These are phyloP conservation scores for Myxozyma udenii DNA, from an alignment of 805 yeast genomes.

Conservation along the genomic window DNA sequence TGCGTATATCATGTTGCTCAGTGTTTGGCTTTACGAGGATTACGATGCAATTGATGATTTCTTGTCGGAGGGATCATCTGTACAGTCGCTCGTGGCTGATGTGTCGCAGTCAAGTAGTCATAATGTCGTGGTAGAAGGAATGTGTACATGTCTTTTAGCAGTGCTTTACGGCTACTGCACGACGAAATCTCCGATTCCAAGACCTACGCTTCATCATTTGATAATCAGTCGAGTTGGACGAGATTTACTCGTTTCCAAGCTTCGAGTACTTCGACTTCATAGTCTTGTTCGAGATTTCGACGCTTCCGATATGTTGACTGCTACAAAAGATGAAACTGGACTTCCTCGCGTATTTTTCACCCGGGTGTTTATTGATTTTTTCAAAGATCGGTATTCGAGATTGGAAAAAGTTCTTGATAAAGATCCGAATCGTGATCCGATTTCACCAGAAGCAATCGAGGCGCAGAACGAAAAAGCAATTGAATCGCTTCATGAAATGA, in stretches of 20 bases:
- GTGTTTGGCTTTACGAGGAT: slow-evolving; percentile 77
- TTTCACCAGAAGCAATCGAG: slow-evolving; percentile 26
- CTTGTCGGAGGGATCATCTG: slow-evolving; percentile 60
- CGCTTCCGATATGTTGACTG: slow-evolving; percentile 48
- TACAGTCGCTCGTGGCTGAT: slow-evolving; percentile 66
- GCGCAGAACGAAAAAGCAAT: slow-evolving; percentile 24
- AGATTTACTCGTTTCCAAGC: slow-evolving; percentile 70
- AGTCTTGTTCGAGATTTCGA: slow-evolving; percentile 55
- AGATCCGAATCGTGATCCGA: slow-evolving; percentile 73
- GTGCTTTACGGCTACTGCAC: slow-evolving; percentile 73
- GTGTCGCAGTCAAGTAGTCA: slow-evolving; percentile 47
- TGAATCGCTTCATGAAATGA: slow-evolving; percentile 18
- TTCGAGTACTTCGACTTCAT: slow-evolving; percentile 67
- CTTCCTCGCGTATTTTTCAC: slow-evolving; percentile 80
- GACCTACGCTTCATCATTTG: slow-evolving; percentile 59
- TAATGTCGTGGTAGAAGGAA: slow-evolving; percentile 64
- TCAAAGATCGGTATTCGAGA: slow-evolving; percentile 67
- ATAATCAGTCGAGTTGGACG: slow-evolving; percentile 72
- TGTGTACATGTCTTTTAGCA: slow-evolving; percentile 70
- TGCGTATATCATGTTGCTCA: slow-evolving; percentile 71
- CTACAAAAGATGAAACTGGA: slow-evolving; percentile 73
- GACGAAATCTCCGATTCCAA: slow-evolving; percentile 50
- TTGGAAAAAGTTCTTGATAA: slow-evolving; percentile 67
- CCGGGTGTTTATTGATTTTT: slow-evolving; percentile 55
- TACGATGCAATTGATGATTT: slow-evolving; percentile 71